Conservation (phyloP, 2,329 filamentous ascomycete species). For the Dryadomyces quercivorus region DNA sequence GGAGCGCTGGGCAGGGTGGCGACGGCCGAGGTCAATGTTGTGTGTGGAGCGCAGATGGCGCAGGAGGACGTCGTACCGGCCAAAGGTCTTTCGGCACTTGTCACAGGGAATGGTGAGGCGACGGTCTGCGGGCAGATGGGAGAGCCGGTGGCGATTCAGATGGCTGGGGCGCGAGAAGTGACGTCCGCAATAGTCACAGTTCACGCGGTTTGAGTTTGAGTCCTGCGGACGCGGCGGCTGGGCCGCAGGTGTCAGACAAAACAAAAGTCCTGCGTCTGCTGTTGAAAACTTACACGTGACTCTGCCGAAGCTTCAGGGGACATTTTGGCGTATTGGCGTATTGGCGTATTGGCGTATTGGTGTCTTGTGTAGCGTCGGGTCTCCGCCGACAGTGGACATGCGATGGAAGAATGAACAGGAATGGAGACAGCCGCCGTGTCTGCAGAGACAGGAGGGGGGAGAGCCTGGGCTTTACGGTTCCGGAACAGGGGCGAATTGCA, state of each 20-base stretch:
- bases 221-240: neutral
- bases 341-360: too few species aligned
- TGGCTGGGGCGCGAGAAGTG: conserved; percentile 16
- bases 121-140: conserved; percentile 15
- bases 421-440: too few species aligned
- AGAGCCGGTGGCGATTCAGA: conserved; percentile 17
- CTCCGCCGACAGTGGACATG: too few species aligned
- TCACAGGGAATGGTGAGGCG: conserved; percentile 13
- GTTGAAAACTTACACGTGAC: too few species aligned
- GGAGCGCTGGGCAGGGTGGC: conserved; percentile 14
- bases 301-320: too few species aligned
- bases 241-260: neutral
- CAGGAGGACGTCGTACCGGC: conserved; percentile 17
- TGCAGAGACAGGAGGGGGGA: too few species aligned
- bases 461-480: too few species aligned
- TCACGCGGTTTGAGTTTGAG: neutral
- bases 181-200: conserved; percentile 14
- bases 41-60: conserved; percentile 17
- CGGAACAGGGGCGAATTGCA: too few species aligned
- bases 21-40: conserved; percentile 10
- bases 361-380: too few species aligned
- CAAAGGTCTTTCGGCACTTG: conserved; percentile 13
- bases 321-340: too few species aligned
- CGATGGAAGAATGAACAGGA: too few species aligned
- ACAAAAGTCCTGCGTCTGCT: neutral